Evolutionary conservation across 148 eudicot genomes (phyloP), one percentile per base, ranked within the genome.

Genomic region (Rhododendron simsii): DNA sequence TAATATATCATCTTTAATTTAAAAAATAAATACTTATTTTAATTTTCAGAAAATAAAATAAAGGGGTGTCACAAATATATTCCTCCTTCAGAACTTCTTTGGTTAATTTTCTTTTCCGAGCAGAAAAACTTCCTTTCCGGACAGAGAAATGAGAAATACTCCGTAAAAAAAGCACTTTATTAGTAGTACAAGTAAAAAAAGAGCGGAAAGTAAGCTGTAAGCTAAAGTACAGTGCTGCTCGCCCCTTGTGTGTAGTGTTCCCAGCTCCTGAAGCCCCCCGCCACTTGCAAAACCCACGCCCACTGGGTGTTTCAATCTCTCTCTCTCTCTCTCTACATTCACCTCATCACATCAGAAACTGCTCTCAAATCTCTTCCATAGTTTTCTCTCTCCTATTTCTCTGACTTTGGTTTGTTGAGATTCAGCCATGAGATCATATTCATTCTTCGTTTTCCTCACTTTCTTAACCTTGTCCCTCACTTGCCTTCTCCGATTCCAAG

Each of bases 401-500:
- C 84, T 69, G 7, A 18, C 23, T 30, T 39, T 81, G 57, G 61
- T 57, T 61, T 35, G 26, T 55, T 78, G 11, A 39, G 81, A 21
- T 50, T 75, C 55, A 85, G 75, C 84, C 41, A 95, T 95, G 95
- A 88, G 85, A 67, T 88, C 61, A 63, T 41, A 41, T 85, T 67
- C 73, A 1, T 26, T 84, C 81, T 81, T 84, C 82, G 57, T 88
- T 14, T 61, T 83, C 87, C 67, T 91, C 78, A 57, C 86, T 84
- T 89, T 91, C 63, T 73, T 76, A 51, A 81, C 87, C 81, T 47
- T 93, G 21, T 75, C 90, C 21, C 45, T 90, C 87, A 65, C 87
- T 84, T 89, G 39, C 82, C 33, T 88, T 80, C 88, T 88, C 76
- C 93, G 83, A 10, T 92, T 92, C 86, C 90, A 84, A 82, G 91